Evolutionary conservation across 768 basidiomycete genomes (phyloP).

Genomic region (Lactarius trivialis): DNA sequence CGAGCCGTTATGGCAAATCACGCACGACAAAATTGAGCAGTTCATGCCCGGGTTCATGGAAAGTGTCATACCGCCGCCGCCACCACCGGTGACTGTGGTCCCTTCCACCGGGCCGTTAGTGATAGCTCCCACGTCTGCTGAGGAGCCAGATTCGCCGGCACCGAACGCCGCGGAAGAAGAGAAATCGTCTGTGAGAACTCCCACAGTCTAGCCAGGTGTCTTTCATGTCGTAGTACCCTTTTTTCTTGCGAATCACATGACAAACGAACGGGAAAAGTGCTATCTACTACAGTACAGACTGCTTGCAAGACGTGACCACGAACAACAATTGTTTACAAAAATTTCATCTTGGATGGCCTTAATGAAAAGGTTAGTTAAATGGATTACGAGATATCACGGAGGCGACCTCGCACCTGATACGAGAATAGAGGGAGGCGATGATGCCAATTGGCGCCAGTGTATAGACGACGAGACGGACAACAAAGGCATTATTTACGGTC

Average conservation of each 20-base stretch:
- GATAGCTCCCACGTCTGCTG: not conserved
- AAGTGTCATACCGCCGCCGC: constrained; percentile 53
- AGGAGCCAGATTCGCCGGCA: not conserved
- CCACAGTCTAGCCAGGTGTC: not conserved
- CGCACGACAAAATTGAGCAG: constrained; percentile 79
- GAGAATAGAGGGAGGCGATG: constrained; percentile 30
- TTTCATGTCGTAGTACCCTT: not conserved
- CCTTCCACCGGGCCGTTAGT: constrained; percentile 7
- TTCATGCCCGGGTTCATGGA: constrained; percentile 88
- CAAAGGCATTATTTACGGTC: constrained; percentile 31
- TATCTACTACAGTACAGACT: not conserved
- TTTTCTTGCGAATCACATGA: not conserved
- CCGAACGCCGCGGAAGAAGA: not conserved
- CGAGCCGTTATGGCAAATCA: constrained; percentile 73
- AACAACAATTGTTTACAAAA: not conserved
- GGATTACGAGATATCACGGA: not conserved
- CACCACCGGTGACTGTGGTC: constrained; percentile 26
- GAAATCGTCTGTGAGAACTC: not conserved
- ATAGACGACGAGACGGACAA: constrained; percentile 26
- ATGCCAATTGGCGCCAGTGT: constrained; percentile 25
- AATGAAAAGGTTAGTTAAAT: not conserved
- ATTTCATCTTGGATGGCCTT: constrained; percentile 19
- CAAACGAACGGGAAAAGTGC: not conserved
- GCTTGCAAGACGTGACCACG: not conserved
- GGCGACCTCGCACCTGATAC: constrained; percentile 18